Evolutionary conservation across 1,284 basidiomycete genomes (phyloP).

Genomic region (Rhodotorula glutinis): DNA sequence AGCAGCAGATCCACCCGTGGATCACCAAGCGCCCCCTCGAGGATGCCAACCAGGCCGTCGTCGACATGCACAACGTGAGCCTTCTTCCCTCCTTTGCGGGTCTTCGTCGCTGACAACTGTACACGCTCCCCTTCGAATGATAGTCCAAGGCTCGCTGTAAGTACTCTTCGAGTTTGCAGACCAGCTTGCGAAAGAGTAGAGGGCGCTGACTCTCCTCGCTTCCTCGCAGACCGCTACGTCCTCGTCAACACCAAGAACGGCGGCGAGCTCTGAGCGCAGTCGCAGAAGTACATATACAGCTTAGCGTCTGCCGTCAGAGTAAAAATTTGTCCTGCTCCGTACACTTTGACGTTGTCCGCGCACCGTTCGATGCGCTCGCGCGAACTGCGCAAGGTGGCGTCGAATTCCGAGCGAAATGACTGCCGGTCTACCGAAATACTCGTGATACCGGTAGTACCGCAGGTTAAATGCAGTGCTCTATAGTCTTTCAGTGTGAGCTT

Average conservation of each 20-base stretch:
- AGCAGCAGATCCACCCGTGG: conserved; percentile 49
- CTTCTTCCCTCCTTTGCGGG: background rate
- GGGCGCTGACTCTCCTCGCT: background rate
- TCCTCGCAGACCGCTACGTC: conserved; percentile 50
- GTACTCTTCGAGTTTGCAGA: background rate
- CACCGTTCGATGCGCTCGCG: too few relatives aligned
- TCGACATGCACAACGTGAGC: conserved; percentile 41
- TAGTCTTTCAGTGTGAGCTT: too few relatives aligned
- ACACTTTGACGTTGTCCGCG: too few relatives aligned
- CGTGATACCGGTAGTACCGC: too few relatives aligned
- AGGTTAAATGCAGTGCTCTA: too few relatives aligned
- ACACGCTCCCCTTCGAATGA: too few relatives aligned
- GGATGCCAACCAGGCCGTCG: conserved; percentile 49
- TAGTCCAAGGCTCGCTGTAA: conserved; percentile 27
- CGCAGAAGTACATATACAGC: background rate
- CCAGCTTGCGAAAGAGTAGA: background rate
- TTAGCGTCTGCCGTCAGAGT: background rate
- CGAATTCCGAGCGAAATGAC: too few relatives aligned
- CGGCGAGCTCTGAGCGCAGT: conserved; percentile 42
- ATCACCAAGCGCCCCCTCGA: conserved; percentile 52
- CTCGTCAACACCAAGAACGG: conserved; percentile 51
- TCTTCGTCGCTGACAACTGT: too few relatives aligned
- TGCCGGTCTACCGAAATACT: too few relatives aligned
- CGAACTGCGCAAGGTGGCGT: too few relatives aligned
- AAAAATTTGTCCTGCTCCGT: background rate